Evolutionary conservation across 306 rosid genomes (phyloP).

Genomic region (Ziziphus jujuba): DNA sequence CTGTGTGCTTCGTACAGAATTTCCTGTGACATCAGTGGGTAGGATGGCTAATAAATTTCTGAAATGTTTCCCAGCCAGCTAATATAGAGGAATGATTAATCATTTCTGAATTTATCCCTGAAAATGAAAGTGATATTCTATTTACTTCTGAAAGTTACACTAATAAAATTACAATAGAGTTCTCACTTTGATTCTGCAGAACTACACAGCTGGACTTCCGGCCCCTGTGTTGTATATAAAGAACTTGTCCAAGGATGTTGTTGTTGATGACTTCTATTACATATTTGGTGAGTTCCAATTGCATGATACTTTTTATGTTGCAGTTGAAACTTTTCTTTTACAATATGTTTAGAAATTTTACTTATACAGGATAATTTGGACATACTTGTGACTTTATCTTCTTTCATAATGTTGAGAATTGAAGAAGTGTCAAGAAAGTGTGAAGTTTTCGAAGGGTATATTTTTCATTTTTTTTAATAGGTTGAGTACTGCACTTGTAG

Average conservation of each 20-base stretch:
- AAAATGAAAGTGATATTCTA: slow-evolving; percentile 1
- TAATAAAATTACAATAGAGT: slow-evolving; percentile 7
- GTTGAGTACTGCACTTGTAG: background rate
- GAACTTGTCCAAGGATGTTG: slow-evolving; percentile 92
- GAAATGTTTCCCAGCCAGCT: background rate
- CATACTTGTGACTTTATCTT: background rate
- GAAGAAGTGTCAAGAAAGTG: background rate
- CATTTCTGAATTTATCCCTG: background rate
- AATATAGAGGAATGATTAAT: background rate
- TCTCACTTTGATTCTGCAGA: slow-evolving; percentile 56
- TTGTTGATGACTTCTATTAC: slow-evolving; percentile 69
- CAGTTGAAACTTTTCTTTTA: background rate
- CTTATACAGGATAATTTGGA: background rate
- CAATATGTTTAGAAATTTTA: background rate
- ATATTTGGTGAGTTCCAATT: slow-evolving; percentile 72
- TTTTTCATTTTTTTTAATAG: background rate
- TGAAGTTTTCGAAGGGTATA: background rate
- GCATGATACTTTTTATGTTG: background rate
- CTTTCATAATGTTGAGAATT: background rate
- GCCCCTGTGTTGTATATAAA: slow-evolving; percentile 83
- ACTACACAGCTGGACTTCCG: slow-evolving; percentile 82
- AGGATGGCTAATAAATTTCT: background rate
- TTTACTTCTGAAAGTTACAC: slow-evolving; percentile 1
- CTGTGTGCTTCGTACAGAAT: background rate
- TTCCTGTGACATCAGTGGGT: background rate